These are phyloP conservation scores for Trichoderma sp. DNA, from an alignment of 2,329 filamentous ascomycete genomes.

Conservation along the genomic window DNA sequence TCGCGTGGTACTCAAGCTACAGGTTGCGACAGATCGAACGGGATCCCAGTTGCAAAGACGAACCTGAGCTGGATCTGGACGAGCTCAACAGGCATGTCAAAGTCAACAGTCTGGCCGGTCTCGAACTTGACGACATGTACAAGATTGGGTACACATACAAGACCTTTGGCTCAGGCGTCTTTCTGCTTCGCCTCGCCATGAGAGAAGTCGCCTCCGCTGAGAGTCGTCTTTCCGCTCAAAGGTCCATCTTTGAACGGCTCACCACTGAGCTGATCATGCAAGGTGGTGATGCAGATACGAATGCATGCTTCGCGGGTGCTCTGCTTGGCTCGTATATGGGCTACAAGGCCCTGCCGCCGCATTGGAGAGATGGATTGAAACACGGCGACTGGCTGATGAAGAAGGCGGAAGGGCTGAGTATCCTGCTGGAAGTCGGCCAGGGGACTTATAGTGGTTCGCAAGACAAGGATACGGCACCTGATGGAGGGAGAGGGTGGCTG, in stretches of 20 bases:
- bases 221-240: slow-evolving; percentile 31
- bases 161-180: slow-evolving; percentile 51
- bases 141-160: slow-evolving; percentile 60
- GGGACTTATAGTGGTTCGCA: slow-evolving; percentile 41
- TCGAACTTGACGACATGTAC: slow-evolving; percentile 48
- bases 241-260: slow-evolving; percentile 48
- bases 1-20: slow-evolving; percentile 43
- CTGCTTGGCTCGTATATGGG: slow-evolving; percentile 53
- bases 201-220: slow-evolving; percentile 35
- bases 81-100: slow-evolving; percentile 49
- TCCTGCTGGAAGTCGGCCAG: slow-evolving; percentile 43
- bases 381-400: slow-evolving; percentile 50
- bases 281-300: slow-evolving; percentile 58
- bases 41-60: slow-evolving; percentile 35
- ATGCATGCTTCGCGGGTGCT: slow-evolving; percentile 55
- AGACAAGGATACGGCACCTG: slow-evolving; percentile 46
- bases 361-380: slow-evolving; percentile 53
- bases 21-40: slow-evolving; percentile 31
- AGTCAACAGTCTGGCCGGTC: slow-evolving; percentile 42
- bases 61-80: slow-evolving; percentile 42
- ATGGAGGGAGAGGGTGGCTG: slow-evolving; percentile 47
- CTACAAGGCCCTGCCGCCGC: slow-evolving; percentile 48
- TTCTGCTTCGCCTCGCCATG: slow-evolving; percentile 50
- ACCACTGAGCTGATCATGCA: slow-evolving; percentile 54
- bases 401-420: slow-evolving; percentile 48